phyloP scores from a whole-genome alignment of 2,329 filamentous ascomycete genomes.

The Ophiostoma angusticollis region DNA sequence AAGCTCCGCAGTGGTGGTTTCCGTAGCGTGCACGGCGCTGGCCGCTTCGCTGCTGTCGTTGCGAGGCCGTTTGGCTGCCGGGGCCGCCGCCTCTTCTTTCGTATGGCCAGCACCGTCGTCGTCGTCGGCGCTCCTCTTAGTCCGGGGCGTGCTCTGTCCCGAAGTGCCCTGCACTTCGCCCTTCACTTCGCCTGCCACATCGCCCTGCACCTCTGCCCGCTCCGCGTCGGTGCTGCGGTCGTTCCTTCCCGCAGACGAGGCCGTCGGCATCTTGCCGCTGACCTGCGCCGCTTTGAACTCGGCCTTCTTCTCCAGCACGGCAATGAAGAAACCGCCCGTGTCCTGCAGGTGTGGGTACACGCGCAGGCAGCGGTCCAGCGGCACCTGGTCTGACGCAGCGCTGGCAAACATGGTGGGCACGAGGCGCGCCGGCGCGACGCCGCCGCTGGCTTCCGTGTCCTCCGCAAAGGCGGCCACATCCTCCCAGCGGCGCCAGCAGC shows the following conservation, averaged over 20 bases:
- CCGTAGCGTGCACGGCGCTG: too few species aligned
- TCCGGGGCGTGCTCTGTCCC: too few species aligned
- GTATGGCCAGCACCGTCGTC: too few species aligned
- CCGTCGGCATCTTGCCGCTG: constrained; percentile 32
- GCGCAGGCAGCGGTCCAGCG: constrained; percentile 80
- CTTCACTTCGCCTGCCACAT: too few species aligned
- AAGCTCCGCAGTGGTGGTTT: too few species aligned
- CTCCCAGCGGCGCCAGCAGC: constrained; percentile 69
- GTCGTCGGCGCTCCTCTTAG: too few species aligned
- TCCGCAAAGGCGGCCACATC: constrained; percentile 62
- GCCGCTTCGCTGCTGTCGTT: too few species aligned
- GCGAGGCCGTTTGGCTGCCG: neutral
- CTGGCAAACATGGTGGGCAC: constrained; percentile 73
- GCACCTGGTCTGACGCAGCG: constrained; percentile 47
- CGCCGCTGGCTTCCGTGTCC: constrained; percentile 35
- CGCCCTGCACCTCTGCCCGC: constrained; percentile 31
- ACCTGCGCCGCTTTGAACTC: constrained; percentile 81
- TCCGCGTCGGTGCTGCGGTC: constrained; percentile 2
- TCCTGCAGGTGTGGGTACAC: constrained; percentile 94
- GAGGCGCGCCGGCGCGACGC: constrained; percentile 51
- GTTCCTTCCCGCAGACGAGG: constrained; percentile 23
- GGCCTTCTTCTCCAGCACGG: constrained; percentile 79
- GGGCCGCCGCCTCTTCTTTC: constrained; percentile 17
- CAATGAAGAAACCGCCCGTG: constrained; percentile 95
- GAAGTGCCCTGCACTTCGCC: too few species aligned